Percentiles rank a stretch among this genome's conserved stretches.
Evolutionary conservation across 176 grass and related monocot genomes (phyloP).

Genomic region (Avena sativa): DNA sequence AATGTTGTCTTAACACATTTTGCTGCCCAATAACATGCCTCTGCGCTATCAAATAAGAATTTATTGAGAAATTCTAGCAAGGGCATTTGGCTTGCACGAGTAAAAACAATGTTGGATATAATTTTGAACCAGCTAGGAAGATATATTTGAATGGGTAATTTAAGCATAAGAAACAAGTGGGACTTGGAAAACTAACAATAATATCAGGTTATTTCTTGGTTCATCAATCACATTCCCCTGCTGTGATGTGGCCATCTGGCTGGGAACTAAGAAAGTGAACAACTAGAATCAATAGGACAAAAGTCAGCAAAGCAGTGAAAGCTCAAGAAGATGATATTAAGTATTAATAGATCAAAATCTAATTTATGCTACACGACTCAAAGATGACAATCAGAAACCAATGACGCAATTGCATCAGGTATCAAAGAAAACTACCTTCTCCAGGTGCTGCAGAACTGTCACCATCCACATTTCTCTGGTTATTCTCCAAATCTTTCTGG

Average conservation of each 20-base stretch:
- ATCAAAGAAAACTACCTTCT: slow-evolving; percentile 63
- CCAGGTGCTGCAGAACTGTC: slow-evolving; percentile 59
- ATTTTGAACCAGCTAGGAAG: background rate
- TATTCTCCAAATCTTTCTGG: slow-evolving; percentile 83
- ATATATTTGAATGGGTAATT: background rate
- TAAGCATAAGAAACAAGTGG: slow-evolving; percentile 19
- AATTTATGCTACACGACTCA: slow-evolving; percentile 17
- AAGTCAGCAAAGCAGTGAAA: slow-evolving; percentile 8
- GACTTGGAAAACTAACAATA: slow-evolving; percentile 11
- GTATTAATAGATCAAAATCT: background rate
- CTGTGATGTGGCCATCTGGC: background rate
- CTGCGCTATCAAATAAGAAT: background rate
- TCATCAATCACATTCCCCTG: background rate
- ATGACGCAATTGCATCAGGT: background rate
- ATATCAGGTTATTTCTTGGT: slow-evolving; percentile 12
- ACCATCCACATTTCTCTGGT: slow-evolving; percentile 53
- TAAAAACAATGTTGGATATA: background rate
- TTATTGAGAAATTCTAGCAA: background rate
- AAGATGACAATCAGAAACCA: background rate
- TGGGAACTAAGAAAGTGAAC: slow-evolving; percentile 9
- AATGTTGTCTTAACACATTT: background rate
- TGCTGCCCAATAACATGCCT: background rate
- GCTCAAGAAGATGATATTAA: background rate
- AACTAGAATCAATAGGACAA: background rate
- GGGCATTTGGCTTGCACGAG: background rate